Evolutionary conservation across 208 protist genomes (phyloP).

Genomic region (Acanthamoeba culbertsoni): DNA sequence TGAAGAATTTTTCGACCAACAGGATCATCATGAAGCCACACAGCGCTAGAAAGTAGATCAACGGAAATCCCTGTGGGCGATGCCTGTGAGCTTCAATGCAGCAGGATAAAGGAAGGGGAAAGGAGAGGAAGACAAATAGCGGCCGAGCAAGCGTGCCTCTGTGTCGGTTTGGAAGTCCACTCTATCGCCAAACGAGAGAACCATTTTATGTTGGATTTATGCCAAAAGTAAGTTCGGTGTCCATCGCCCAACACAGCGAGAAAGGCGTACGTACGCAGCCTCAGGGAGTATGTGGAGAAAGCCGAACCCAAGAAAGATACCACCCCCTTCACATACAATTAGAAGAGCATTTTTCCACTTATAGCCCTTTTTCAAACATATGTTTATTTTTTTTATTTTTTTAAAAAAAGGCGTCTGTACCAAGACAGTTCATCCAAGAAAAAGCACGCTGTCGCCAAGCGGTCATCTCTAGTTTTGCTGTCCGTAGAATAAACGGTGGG

Average conservation of each 20-base stretch:
- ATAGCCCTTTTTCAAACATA: too few relatives aligned
- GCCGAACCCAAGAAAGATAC: neutral
- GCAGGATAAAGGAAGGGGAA: neutral
- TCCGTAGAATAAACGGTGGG: neutral
- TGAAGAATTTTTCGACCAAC: conserved; percentile 15
- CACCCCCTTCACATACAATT: neutral
- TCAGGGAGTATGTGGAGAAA: conserved; percentile 7
- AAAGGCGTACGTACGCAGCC: neutral
- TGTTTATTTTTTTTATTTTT: neutral
- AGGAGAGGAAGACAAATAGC: neutral
- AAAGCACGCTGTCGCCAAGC: neutral
- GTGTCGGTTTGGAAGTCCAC: neutral
- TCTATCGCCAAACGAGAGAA: neutral
- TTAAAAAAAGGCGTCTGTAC: neutral
- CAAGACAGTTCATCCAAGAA: conserved; percentile 18
- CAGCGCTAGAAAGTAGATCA: conserved; percentile 8
- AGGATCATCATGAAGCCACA: conserved; percentile 37
- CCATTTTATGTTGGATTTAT: neutral
- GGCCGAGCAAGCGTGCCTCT: neutral
- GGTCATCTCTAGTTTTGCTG: neutral
- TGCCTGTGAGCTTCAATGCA: neutral
- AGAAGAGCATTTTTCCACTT: neutral
- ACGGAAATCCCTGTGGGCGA: neutral
- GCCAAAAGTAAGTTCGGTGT: too few relatives aligned
- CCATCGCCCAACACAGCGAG: neutral